These are phyloP conservation scores for Corrigiola litoralis DNA, from an alignment of 179 eudicot genomes.

Conservation along the genomic window DNA sequence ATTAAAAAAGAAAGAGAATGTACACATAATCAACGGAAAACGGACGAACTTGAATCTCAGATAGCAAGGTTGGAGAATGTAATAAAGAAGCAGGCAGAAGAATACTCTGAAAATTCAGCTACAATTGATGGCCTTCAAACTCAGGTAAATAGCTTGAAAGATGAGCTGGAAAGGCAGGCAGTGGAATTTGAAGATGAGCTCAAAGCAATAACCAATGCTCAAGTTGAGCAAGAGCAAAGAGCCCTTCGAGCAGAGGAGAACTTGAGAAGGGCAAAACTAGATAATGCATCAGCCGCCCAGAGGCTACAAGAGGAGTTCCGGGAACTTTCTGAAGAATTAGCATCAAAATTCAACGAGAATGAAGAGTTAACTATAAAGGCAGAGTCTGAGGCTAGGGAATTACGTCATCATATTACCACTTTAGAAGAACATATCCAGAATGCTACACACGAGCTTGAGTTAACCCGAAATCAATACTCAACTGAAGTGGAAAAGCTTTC, in stretches of 20 bases:
- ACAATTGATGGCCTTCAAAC: slow-evolving; percentile 49
- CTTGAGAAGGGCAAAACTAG: slow-evolving; percentile 46
- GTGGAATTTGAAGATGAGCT: slow-evolving; percentile 55
- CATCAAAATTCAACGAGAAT: slow-evolving; percentile 56
- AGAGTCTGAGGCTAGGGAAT: slow-evolving; percentile 53
- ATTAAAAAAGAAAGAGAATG: slow-evolving; percentile 56
- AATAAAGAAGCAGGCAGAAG: slow-evolving; percentile 47
- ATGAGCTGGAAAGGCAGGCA: slow-evolving; percentile 59
- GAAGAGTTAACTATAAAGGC: slow-evolving; percentile 48
- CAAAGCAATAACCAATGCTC: slow-evolving; percentile 35
- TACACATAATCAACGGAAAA: slow-evolving; percentile 34
- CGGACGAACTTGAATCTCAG: slow-evolving; percentile 52
- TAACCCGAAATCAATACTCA: slow-evolving; percentile 33
- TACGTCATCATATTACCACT: slow-evolving; percentile 35
- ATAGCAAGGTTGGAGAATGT: slow-evolving; percentile 57
- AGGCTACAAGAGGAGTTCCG: slow-evolving; percentile 62
- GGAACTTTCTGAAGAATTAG: slow-evolving; percentile 52
- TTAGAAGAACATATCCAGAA: slow-evolving; percentile 60
- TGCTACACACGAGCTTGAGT: slow-evolving; percentile 43
- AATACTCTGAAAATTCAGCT: slow-evolving; percentile 49
- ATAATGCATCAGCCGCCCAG: slow-evolving; percentile 50
- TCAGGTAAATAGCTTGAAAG: slow-evolving; percentile 47
- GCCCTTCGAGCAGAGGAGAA: slow-evolving; percentile 69
- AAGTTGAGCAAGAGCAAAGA: slow-evolving; percentile 57
- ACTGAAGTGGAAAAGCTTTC: slow-evolving; percentile 42